Percentiles rank a stretch among this genome's conserved stretches.
These are phyloP conservation scores for Pichia nakasei DNA, from an alignment of 805 yeast genomes.

Conservation along the genomic window DNA sequence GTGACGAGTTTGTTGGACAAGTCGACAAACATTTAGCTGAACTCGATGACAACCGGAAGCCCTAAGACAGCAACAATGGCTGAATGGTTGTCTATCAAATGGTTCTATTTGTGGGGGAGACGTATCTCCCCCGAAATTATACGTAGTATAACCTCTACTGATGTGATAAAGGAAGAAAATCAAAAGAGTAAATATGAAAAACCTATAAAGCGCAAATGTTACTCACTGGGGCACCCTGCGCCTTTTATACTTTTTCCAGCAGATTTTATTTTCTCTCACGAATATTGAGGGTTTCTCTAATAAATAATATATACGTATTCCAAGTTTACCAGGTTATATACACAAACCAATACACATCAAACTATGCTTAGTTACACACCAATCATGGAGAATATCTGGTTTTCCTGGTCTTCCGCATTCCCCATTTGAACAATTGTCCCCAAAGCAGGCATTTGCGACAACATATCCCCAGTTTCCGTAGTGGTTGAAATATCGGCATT, in stretches of 20 bases:
- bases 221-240: background rate
- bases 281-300: slow-evolving; percentile 8
- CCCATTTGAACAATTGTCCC: slow-evolving; percentile 25
- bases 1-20: slow-evolving; percentile 67
- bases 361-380: slow-evolving; percentile 16
- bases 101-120: slow-evolving; percentile 31
- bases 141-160: slow-evolving; percentile 78
- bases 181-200: background rate
- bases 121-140: slow-evolving; percentile 27
- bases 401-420: slow-evolving; percentile 23
- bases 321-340: background rate
- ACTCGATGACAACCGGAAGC: slow-evolving; percentile 19
- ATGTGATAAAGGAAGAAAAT: slow-evolving; percentile 36
- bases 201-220: background rate
- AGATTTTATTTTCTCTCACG: background rate
- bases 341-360: too few species aligned
- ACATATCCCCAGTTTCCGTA: background rate
- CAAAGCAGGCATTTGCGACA: slow-evolving; percentile 5
- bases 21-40: slow-evolving; percentile 69
- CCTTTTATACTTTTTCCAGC: slow-evolving; percentile 7
- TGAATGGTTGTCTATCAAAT: slow-evolving; percentile 34
- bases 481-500: background rate
- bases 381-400: slow-evolving; percentile 21
- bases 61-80: slow-evolving; percentile 30
- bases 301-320: too few species aligned